These are phyloP conservation scores for Venturiaceae sp. DNA, from an alignment of 2,329 filamentous ascomycete species.

Conservation along the genomic window DNA sequence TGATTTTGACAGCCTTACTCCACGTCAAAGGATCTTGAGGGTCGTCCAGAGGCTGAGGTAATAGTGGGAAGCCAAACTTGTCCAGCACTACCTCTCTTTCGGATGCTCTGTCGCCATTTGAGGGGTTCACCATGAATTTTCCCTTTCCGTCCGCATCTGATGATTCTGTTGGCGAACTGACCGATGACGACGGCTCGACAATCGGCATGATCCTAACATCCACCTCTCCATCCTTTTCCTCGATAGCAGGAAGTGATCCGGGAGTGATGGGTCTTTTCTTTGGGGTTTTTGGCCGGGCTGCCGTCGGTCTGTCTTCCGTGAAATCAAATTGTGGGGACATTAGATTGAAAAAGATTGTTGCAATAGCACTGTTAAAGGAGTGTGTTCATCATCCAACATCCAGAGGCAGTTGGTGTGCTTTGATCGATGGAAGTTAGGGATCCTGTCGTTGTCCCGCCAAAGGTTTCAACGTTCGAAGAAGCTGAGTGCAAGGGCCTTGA, in stretches of 20 bases:
- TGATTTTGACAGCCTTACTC: neutral
- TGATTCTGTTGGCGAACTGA: neutral
- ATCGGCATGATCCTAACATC: neutral
- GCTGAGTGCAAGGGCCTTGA: neutral
- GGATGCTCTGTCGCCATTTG: neutral
- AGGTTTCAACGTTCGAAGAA: neutral
- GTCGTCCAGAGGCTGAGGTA: constrained; percentile 4
- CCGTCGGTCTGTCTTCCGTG: neutral
- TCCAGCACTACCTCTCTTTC: neutral
- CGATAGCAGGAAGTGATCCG: neutral
- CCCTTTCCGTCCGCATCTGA: neutral
- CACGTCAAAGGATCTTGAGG: constrained; percentile 4
- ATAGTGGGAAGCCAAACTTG: neutral
- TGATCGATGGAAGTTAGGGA: neutral
- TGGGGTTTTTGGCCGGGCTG: neutral
- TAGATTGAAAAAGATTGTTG: neutral
- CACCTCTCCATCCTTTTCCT: constrained; percentile 5
- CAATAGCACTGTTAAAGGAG: neutral
- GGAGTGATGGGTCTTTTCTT: neutral
- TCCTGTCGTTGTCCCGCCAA: neutral
- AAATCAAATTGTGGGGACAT: neutral
- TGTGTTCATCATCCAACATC: neutral
- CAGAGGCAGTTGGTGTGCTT: neutral
- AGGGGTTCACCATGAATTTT: neutral
- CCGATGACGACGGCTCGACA: neutral